These are phyloP conservation scores for Monosporascus sp. DNA, from an alignment of 2,329 filamentous ascomycete genomes.

Conservation along the genomic window DNA sequence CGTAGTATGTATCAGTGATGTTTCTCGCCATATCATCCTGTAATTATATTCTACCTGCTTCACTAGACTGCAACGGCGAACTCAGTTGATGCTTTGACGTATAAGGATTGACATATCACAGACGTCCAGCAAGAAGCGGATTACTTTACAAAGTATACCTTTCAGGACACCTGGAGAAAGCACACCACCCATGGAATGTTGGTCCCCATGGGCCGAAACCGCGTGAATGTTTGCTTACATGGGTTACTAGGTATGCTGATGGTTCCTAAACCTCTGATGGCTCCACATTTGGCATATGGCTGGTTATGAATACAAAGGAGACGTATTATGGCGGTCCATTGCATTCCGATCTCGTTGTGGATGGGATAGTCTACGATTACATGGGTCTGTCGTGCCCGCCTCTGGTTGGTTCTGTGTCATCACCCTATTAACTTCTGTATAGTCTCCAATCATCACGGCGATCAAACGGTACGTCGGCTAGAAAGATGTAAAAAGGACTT, in stretches of 20 bases:
- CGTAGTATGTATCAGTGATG: not conserved
- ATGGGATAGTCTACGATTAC: slow-evolving; percentile 63
- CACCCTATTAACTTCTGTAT: slow-evolving; percentile 14
- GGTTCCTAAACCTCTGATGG: slow-evolving; percentile 44
- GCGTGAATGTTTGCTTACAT: slow-evolving; percentile 2
- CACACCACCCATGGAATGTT: slow-evolving; percentile 50
- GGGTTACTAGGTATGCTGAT: slow-evolving; percentile 36
- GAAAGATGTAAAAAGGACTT: not conserved
- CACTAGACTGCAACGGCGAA: no score
- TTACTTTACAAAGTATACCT: slow-evolving; percentile 64
- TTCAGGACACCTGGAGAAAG: slow-evolving; percentile 52
- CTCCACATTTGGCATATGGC: slow-evolving; percentile 54
- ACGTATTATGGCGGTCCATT: slow-evolving; percentile 58
- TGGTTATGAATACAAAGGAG: slow-evolving; percentile 60
- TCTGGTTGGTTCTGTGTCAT: not conserved
- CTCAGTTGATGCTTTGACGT: no score
- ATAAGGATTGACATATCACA: not conserved
- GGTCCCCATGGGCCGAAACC: slow-evolving; percentile 1
- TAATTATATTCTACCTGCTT: not conserved
- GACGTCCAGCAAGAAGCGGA: slow-evolving; percentile 50
- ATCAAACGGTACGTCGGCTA: slow-evolving; percentile 36
- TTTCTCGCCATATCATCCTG: not conserved
- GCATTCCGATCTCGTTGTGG: slow-evolving; percentile 58
- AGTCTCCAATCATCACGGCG: slow-evolving; percentile 58
- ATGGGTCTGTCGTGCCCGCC: slow-evolving; percentile 27